Evolutionary conservation across 805 yeast species (phyloP).

Genomic region (Barnettozyma salicaria): DNA sequence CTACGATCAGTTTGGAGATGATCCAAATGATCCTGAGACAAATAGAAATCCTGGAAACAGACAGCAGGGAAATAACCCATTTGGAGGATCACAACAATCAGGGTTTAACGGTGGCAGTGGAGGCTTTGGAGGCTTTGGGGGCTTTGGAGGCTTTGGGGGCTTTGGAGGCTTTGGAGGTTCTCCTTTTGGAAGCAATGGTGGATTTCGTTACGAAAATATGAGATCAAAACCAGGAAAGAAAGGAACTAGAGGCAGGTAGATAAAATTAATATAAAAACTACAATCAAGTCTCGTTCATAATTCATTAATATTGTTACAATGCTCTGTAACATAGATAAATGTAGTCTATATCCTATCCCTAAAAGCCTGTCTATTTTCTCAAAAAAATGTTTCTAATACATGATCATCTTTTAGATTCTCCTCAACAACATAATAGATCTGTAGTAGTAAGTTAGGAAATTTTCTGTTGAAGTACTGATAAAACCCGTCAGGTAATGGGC

Average conservation of each 20-base stretch:
- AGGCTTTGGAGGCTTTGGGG: slow-evolving; percentile 4
- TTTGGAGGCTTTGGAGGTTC: slow-evolving; percentile 6
- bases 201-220: neutral
- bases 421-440: slow-evolving; percentile 57
- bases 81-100: slow-evolving; percentile 4
- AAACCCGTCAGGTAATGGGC: slow-evolving; percentile 81
- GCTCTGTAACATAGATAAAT: no score
- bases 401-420: slow-evolving; percentile 59
- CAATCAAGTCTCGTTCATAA: neutral
- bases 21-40: slow-evolving; percentile 38
- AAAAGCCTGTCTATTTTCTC: no score
- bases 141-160: no score
- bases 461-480: slow-evolving; percentile 64
- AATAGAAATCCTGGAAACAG: slow-evolving; percentile 8
- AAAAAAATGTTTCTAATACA: slow-evolving; percentile 42
- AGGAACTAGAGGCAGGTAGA: neutral
- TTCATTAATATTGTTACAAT: neutral
- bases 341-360: no score
- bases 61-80: slow-evolving; percentile 4
- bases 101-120: slow-evolving; percentile 8
- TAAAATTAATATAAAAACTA: neutral
- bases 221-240: slow-evolving; percentile 1
- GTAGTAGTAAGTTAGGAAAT: slow-evolving; percentile 78
- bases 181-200: slow-evolving; percentile 1
- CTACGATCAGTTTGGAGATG: slow-evolving; percentile 59